These are phyloP conservation scores for Ilex aquifolium DNA, from an alignment of 257 asterid genomes.

Conservation along the genomic window DNA sequence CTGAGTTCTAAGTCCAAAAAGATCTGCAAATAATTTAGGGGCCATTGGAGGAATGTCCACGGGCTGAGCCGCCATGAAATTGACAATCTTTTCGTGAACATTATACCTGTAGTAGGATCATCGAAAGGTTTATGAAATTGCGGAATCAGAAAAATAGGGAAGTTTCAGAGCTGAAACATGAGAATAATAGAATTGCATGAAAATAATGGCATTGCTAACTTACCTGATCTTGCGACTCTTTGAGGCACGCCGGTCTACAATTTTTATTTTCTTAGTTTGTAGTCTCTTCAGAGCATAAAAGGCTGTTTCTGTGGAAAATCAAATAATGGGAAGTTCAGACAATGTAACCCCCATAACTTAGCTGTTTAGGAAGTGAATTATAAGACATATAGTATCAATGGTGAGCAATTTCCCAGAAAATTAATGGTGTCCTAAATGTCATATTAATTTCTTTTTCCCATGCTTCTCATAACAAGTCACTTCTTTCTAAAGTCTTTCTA, in stretches of 20 bases:
- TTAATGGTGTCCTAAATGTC: background rate
- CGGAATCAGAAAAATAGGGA: background rate
- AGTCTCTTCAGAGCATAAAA: conserved; percentile 68
- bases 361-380: background rate
- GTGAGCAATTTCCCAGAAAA: background rate
- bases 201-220: conserved; percentile 10
- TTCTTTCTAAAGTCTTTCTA: too few relatives aligned
- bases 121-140: background rate
- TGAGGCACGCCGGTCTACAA: conserved; percentile 90
- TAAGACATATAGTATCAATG: background rate
- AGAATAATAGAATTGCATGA: background rate
- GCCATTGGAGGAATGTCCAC: conserved; percentile 54
- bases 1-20: conserved; percentile 60
- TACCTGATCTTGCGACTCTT: conserved; percentile 91
- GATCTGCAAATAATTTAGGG: conserved; percentile 44
- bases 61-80: conserved; percentile 82
- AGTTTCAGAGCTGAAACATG: background rate
- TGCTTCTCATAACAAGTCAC: too few relatives aligned
- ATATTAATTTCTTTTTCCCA: background rate
- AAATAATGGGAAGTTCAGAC: background rate
- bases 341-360: background rate
- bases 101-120: conserved; percentile 52
- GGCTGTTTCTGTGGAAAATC: conserved; percentile 53
- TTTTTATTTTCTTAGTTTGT: conserved; percentile 82
- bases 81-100: conserved; percentile 83